Evolutionary conservation across 257 asterid species (phyloP), one percentile per base, ranked within the genome.

Genomic region (Solanum sitiens): DNA sequence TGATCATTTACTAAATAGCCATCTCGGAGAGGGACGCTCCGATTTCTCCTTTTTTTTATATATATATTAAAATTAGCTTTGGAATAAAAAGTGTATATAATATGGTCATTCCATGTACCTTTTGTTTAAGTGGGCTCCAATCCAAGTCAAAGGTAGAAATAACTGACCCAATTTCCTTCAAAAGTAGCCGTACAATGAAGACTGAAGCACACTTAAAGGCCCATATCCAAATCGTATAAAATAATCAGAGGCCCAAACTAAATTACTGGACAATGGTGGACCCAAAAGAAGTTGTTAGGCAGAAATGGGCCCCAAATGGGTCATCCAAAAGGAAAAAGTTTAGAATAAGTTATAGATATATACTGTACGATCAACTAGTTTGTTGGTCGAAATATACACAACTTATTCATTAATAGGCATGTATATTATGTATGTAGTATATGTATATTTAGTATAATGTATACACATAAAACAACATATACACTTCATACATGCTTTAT

Each of bases 231-330:
- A 80, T 80, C 30, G 68, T 80, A 80, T 45, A 25, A 45, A 79
- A 45, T 79, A 79, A 8, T 80, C 27, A 80, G 42, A 80, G 85
- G 85, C 85, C 85, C 85, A 80, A 80, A 80, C 85, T 30, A 80
- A 79, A 47, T 16, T 85, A 85, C 63, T 67, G 42, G 39, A 70
- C 65, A 67, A 85, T 21, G 6, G 87, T 87, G 93, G 92, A 84
- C 92, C 89, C 92, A 56, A 56, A 56, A 56, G 67, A 56, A 56
- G 25, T 56, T 4, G 68, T 16, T 27, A 83, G 87, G 88, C 39
- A 35, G 32, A 53, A 47, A 45, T 83, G 92, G 93, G 40, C 84
- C 94, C 92, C 79, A 13, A 40, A 39, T 53, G 35, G 83, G 82
- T 11, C 30, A 23, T 84, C 88, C 80, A 33, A 37, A 20, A 11